A percentile compares a stretch with the other conserved stretches of the same genome.
These are phyloP conservation scores for Penicillium corylophilum DNA, from an alignment of 2,329 filamentous ascomycete species.

Conservation along the genomic window DNA sequence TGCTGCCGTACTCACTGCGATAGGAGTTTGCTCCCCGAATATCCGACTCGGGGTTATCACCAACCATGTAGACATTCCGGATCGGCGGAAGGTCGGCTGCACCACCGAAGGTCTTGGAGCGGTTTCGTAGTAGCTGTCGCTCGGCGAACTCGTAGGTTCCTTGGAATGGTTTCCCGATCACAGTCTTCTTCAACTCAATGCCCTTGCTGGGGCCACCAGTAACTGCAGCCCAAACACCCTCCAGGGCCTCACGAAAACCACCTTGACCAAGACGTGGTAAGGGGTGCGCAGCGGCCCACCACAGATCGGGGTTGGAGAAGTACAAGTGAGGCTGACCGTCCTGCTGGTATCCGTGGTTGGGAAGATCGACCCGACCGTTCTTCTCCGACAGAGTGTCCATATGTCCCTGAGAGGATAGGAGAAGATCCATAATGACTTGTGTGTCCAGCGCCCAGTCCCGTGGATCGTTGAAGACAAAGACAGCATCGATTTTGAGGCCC, in stretches of 20 bases:
- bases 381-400: constrained; percentile 74
- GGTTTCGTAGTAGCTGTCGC: constrained; percentile 63
- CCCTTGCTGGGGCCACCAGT: constrained; percentile 60
- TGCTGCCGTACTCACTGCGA: constrained; percentile 62
- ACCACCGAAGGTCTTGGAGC: constrained; percentile 49
- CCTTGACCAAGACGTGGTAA: constrained; percentile 88
- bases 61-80: constrained; percentile 86
- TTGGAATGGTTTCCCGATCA: constrained; percentile 79
- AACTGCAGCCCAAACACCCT: constrained; percentile 73
- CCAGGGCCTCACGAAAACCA: constrained; percentile 78
- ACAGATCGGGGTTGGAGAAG: constrained; percentile 86
- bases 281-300: constrained; percentile 84
- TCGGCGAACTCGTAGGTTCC: constrained; percentile 84
- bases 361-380: constrained; percentile 65
- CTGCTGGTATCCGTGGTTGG: constrained; percentile 76
- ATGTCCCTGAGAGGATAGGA: constrained; percentile 75
- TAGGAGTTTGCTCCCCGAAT: constrained; percentile 84
- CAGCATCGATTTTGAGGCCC: constrained; percentile 76
- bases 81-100: constrained; percentile 49
- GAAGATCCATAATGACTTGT: constrained; percentile 78
- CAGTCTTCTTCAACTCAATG: constrained; percentile 59
- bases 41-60: constrained; percentile 85
- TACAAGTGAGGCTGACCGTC: constrained; percentile 78
- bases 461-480: constrained; percentile 94
- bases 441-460: constrained; percentile 92